A percentile compares a stretch with the other conserved stretches of the same genome.
Evolutionary conservation across 768 basidiomycete genomes (phyloP).

Genomic region (Lanmaoa pseudosensibilis): DNA sequence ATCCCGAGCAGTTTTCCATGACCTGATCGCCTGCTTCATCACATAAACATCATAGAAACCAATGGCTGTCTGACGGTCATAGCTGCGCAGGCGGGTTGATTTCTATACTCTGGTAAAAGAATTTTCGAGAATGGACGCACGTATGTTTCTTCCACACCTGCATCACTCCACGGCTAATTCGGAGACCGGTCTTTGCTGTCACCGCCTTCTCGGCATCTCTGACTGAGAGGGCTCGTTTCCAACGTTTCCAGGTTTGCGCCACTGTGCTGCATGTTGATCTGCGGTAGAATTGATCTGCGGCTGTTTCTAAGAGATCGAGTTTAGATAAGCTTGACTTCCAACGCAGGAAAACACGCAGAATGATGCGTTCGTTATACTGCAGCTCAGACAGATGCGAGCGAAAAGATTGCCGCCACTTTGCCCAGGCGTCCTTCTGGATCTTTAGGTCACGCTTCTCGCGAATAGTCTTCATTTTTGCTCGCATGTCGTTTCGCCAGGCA

Average conservation of each 20-base stretch:
- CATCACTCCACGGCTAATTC: slow-evolving; percentile 51
- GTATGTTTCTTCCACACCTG: slow-evolving; percentile 55
- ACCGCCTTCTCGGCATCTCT: slow-evolving; percentile 47
- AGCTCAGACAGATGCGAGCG: slow-evolving; percentile 51
- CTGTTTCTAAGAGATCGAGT: slow-evolving; percentile 45
- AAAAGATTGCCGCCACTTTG: slow-evolving; percentile 62
- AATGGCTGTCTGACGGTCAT: slow-evolving; percentile 43
- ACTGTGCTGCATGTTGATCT: slow-evolving; percentile 39
- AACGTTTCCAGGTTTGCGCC: slow-evolving; percentile 52
- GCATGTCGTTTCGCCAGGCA: slow-evolving; percentile 70
- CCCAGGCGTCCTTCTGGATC: slow-evolving; percentile 59
- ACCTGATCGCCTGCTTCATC: slow-evolving; percentile 46
- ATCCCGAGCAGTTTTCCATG: slow-evolving; percentile 56
- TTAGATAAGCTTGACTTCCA: slow-evolving; percentile 53
- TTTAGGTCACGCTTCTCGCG: slow-evolving; percentile 55
- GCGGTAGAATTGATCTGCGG: slow-evolving; percentile 50
- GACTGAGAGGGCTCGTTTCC: slow-evolving; percentile 51
- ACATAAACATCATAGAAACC: slow-evolving; percentile 42
- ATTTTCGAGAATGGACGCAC: slow-evolving; percentile 40
- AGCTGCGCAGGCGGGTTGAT: slow-evolving; percentile 35
- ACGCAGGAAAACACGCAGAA: slow-evolving; percentile 43
- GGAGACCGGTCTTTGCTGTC: slow-evolving; percentile 42
- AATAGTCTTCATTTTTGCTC: slow-evolving; percentile 62
- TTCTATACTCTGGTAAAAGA: neutral
- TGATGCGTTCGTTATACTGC: slow-evolving; percentile 47